A percentile compares a stretch with the other conserved stretches of the same genome.
These are phyloP conservation scores for Nitzschia sp. DNA, from an alignment of 108 stramenopile species.

Conservation along the genomic window DNA sequence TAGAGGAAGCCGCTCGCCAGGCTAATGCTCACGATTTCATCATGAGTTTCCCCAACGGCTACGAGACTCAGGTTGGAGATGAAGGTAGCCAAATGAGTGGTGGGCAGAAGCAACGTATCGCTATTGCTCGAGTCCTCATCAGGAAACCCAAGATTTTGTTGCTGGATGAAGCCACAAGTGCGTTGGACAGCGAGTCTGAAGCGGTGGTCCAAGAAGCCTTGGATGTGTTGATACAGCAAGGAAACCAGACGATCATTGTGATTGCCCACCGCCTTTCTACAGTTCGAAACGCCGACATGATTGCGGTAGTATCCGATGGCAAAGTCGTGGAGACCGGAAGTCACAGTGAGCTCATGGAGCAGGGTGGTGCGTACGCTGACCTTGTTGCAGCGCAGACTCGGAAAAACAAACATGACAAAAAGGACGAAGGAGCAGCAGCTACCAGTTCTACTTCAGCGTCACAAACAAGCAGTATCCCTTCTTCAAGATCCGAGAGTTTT, in stretches of 20 bases:
- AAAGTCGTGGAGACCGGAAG: conserved; percentile 87
- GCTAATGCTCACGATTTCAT: conserved; percentile 89
- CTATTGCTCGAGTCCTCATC: conserved; percentile 78
- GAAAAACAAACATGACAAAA: background rate
- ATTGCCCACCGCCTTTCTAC: conserved; percentile 94
- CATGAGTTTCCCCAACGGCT: conserved; percentile 55
- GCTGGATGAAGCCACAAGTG: conserved; percentile 70
- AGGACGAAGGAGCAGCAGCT: background rate
- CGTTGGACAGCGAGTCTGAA: conserved; percentile 29
- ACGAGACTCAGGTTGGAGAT: conserved; percentile 67
- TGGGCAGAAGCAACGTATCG: conserved; percentile 56
- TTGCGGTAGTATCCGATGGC: conserved; percentile 82
- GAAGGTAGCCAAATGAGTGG: conserved; percentile 34
- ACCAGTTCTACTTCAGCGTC: background rate
- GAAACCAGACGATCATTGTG: conserved; percentile 71
- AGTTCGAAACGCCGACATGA: conserved; percentile 84
- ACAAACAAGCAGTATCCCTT: background rate
- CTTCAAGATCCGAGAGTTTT: background rate
- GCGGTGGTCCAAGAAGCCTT: conserved; percentile 52
- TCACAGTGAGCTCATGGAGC: conserved; percentile 73
- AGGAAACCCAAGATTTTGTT: conserved; percentile 63
- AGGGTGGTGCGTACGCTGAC: conserved; percentile 34
- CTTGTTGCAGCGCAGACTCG: conserved; percentile 48
- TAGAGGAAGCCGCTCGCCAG: conserved; percentile 71
- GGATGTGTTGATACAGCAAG: conserved; percentile 47